Base-by-base conservation (phyloP, 1,139 yeast genomes). In the Yamadazyma triangularis region DNA sequence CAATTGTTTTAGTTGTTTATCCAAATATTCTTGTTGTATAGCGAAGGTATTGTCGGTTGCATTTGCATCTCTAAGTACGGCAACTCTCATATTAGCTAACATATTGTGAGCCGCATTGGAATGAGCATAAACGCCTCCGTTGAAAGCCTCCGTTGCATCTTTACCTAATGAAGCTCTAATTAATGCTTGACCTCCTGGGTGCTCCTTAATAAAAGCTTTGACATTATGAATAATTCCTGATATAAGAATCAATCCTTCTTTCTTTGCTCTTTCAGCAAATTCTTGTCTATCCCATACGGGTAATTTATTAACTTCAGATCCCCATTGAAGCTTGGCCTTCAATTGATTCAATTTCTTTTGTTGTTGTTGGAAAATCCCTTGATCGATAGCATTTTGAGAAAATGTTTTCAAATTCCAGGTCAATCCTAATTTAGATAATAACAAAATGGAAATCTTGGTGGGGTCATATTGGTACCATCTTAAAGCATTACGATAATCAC, bases 391-490 rank as follows among this genome's bases (percentile, higher is more conserved):
- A 55, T 89, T 88, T 61, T 85, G 93, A 15, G 96, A 84, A 62
- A 91, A 91, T 34, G 82, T 86, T 68, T 91, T 89, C 66, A 91
- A 74, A 70, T 88, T 84, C 68, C 78, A 84, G 27, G 97, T 89
- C 36, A 91, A 66, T 20, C 98, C 98, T 26, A 89, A 47, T 58
- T 81, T 76, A 36, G 89, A 83, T 51, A 77, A 63, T 25, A 60
- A 29, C 70, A 77, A 87, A 56, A 91, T 89, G 40, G 77, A 56
- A 39, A 82, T 55, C 74, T 91, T 91, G 45, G 97, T 91, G 46
- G 98, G 98, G 60, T 91, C 98, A 62, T 83, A 91, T 74, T 93
- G 98, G 73, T 85, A 91, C 98, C 98, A 93, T 63, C 79, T 85
- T 57, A 91, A 76, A 29, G 98, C 98, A 56, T 91, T 91, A 72